Conservation (phyloP, 495 filamentous ascomycete species). For the Daldinia childiae region DNA sequence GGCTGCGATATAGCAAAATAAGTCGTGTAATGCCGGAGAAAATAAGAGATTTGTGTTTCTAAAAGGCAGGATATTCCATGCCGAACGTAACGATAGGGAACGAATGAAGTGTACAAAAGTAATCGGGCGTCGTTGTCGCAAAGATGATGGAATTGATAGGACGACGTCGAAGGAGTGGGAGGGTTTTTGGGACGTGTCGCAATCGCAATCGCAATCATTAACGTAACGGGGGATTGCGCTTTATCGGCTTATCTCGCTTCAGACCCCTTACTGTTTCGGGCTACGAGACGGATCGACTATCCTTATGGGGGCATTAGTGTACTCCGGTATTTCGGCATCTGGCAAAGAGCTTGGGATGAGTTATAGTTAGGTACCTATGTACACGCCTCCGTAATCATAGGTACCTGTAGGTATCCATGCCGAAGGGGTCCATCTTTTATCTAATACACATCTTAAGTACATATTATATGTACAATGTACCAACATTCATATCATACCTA, state of each 20-base stretch:
- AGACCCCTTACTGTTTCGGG: slow-evolving; percentile 24
- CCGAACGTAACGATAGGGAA: slow-evolving; percentile 30
- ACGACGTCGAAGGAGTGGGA: slow-evolving; percentile 4
- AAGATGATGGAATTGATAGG: slow-evolving; percentile 12
- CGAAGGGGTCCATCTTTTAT: not conserved
- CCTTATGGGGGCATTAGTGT: slow-evolving; percentile 17
- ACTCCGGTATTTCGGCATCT: slow-evolving; percentile 27
- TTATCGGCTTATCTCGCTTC: slow-evolving; percentile 31
- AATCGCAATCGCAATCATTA: slow-evolving; percentile 9
- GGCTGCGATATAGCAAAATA: slow-evolving; percentile 21
- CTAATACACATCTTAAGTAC: not conserved
- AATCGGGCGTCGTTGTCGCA: slow-evolving; percentile 26
- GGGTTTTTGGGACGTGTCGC: slow-evolving; percentile 3
- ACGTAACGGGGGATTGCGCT: not conserved
- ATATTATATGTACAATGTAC: no score
- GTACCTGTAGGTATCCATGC: no score
- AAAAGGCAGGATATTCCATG: slow-evolving; percentile 17
- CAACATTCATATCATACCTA: no score
- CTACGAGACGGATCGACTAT: slow-evolving; percentile 20
- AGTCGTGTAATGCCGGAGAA: slow-evolving; percentile 5
- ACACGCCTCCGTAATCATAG: slow-evolving; percentile 3
- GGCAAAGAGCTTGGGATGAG: not conserved
- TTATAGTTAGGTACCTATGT: no score
- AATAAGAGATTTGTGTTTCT: slow-evolving; percentile 1
- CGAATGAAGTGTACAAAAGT: slow-evolving; percentile 26